A percentile compares a stretch with the other conserved stretches of the same genome.
Evolutionary conservation across 139 green algal genomes (phyloP).

Genomic region (Chlorella sp.): DNA sequence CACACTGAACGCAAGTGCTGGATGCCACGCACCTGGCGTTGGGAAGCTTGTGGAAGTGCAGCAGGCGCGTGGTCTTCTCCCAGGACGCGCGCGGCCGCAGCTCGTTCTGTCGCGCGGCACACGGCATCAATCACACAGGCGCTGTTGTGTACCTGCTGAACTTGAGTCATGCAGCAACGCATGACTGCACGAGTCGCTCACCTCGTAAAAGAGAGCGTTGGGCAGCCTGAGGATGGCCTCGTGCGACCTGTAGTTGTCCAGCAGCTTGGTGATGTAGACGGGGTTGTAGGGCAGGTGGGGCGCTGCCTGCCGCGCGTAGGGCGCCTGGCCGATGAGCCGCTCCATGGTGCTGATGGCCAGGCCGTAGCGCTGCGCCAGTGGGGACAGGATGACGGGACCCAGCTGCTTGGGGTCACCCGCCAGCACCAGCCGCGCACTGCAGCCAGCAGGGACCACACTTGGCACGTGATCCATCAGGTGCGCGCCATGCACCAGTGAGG

Average conservation of each 20-base stretch:
- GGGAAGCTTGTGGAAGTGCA: constrained; percentile 25
- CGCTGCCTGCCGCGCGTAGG: not conserved
- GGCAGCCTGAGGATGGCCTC: constrained; percentile 63
- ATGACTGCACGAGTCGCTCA: constrained; percentile 1
- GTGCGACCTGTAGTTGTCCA: constrained; percentile 80
- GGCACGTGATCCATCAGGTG: too few relatives aligned
- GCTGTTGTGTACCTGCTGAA: not conserved
- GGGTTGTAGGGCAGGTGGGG: constrained; percentile 9
- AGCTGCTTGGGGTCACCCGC: constrained; percentile 43
- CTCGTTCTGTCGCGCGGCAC: not conserved
- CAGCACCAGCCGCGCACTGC: constrained; percentile 10
- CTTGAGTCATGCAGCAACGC: not conserved
- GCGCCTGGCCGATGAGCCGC: constrained; percentile 13
- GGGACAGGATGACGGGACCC: constrained; percentile 36
- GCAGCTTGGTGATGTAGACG: constrained; percentile 46
- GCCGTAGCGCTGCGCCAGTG: constrained; percentile 10
- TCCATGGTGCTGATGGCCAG: constrained; percentile 28
- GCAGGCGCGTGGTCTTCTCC: constrained; percentile 17
- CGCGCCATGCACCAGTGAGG: too few relatives aligned
- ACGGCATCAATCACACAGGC: not conserved
- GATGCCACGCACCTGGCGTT: constrained; percentile 20
- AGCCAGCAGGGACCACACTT: too few relatives aligned
- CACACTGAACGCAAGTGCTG: not conserved
- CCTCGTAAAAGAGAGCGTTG: constrained; percentile 64
- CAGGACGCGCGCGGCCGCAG: constrained; percentile 11